Base-by-base conservation (phyloP, 2,329 filamentous ascomycete species). In the Fusarium abutilonis region DNA sequence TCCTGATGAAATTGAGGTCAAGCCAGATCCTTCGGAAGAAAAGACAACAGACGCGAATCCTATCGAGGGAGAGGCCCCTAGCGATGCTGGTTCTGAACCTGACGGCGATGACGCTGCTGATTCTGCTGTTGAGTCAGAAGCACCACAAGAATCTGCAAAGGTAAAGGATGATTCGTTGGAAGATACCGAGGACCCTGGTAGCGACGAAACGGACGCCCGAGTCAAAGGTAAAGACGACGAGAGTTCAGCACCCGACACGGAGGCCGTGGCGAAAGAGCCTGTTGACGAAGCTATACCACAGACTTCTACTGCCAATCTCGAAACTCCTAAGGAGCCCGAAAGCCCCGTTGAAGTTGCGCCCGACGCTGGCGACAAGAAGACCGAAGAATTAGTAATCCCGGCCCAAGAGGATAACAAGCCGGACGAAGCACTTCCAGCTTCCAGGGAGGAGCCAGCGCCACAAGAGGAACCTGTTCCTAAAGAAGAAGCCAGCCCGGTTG, bases 131-230 rank as follows among this genome's bases (percentile, higher is more conserved):
- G 51, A 63, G 28, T 43, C 19, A 43, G 62, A 67, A 21, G 35
- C 34, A 19, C n/a, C 29, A 23, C 47, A 54, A 13, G 39, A 60
- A 9, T 31, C 29, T 8, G 11, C 15, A 4, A 28, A 49, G 10
- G 34, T 32, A 21, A 47, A 53, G 34, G 42, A 52, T 21, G 48
- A 39, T 9, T 11, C 46, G 17, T n/a, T 13, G 19, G 52, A 60
- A n/a, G 13, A 34, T 26, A 14, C 29, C 6, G 35, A 60, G 13
- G 56, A 59, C 17, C 29, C 45, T 6, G 41, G 51, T 32, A 28
- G 32, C 14, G 54, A 52, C 15, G 53, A 59, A 48, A 29, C 42
- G 19, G 63, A 62, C 14, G 36, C 38, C 17, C 42, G 54, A 31
- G 55, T 21, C 21, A 49, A 59, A 6, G 52, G 23, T 21, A 47